Conservation (phyloP, 129 eudicot genomes). For the Scalesia atractyloides region DNA sequence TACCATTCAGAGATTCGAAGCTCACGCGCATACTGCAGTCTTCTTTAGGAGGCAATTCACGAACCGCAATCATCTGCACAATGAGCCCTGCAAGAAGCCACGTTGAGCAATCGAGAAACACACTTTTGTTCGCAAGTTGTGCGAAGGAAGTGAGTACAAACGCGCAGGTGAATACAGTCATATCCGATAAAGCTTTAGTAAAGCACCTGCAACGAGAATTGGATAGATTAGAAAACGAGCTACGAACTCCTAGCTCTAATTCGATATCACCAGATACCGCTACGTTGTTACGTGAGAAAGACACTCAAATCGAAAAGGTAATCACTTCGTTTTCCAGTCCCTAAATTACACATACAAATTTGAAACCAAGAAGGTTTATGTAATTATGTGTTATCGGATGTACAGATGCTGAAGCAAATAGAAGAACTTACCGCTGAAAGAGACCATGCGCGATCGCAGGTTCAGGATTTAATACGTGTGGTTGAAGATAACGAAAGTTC, state of each 20-base stretch:
- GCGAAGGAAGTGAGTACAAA: slow-evolving; percentile 93
- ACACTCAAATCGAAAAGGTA: slow-evolving; percentile 81
- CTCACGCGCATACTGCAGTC: slow-evolving; percentile 93
- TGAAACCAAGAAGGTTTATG: neutral
- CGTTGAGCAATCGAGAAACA: slow-evolving; percentile 96
- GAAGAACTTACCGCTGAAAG: slow-evolving; percentile 73
- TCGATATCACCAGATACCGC: slow-evolving; percentile 37
- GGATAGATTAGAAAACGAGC: slow-evolving; percentile 78
- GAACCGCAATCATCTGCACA: slow-evolving; percentile 96
- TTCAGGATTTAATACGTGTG: slow-evolving; percentile 62
- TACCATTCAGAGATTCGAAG: slow-evolving; percentile 96
- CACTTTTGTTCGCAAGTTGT: slow-evolving; percentile 93
- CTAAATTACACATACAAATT: slow-evolving; percentile 2
- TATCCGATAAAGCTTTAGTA: slow-evolving; percentile 90
- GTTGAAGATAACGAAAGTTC: slow-evolving; percentile 52
- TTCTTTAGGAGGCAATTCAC: slow-evolving; percentile 90
- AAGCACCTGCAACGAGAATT: slow-evolving; percentile 91
- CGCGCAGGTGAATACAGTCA: slow-evolving; percentile 79
- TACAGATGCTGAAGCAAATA: slow-evolving; percentile 78
- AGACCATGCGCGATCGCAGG: slow-evolving; percentile 74
- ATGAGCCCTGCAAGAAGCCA: slow-evolving; percentile 98
- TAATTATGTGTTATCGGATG: neutral
- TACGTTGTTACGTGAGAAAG: slow-evolving; percentile 67
- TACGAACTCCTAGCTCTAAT: slow-evolving; percentile 46
- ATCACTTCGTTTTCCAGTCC: slow-evolving; percentile 1